A percentile compares a stretch with the other conserved stretches of the same genome.
These are phyloP conservation scores for Aspergillus piperis DNA, from an alignment of 2,329 filamentous ascomycete species.

Conservation along the genomic window DNA sequence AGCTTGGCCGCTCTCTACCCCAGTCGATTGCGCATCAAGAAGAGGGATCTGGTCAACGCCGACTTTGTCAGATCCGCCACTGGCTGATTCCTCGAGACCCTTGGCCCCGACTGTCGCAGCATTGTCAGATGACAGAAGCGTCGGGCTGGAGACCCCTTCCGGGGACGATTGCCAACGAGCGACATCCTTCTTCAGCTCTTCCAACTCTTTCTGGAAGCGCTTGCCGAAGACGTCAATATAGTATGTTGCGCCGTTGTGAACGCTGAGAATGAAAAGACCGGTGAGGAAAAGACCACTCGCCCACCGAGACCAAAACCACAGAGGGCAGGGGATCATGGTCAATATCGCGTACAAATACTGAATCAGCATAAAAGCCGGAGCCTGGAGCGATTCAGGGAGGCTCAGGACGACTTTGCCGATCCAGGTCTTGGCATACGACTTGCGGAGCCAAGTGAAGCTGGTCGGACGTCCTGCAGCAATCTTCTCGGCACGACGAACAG, in stretches of 20 bases:
- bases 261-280: slow-evolving; percentile 86
- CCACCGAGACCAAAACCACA: slow-evolving; percentile 91
- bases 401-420: slow-evolving; percentile 82
- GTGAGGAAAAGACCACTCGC: slow-evolving; percentile 76
- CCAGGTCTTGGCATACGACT: slow-evolving; percentile 85
- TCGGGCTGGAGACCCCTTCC: slow-evolving; percentile 35
- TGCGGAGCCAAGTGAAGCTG: slow-evolving; percentile 94
- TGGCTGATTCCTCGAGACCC: slow-evolving; percentile 21
- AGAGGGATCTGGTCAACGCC: slow-evolving; percentile 40
- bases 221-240: slow-evolving; percentile 99
- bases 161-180: slow-evolving; percentile 72
- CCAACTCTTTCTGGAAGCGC: slow-evolving; percentile 93
- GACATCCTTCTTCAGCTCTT: slow-evolving; percentile 84
- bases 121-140: slow-evolving; percentile 25
- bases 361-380: slow-evolving; percentile 91
- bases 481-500: slow-evolving; percentile 88
- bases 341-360: slow-evolving; percentile 88
- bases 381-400: slow-evolving; percentile 74
- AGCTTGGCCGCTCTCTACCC: slow-evolving; percentile 18
- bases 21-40: slow-evolving; percentile 37
- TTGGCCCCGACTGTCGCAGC: slow-evolving; percentile 23
- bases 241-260: slow-evolving; percentile 95
- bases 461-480: slow-evolving; percentile 94
- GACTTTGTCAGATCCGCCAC: slow-evolving; percentile 27
- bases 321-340: slow-evolving; percentile 89